Conservation (phyloP, 2,329 filamentous ascomycete genomes). For the Zalaria obscura region DNA sequence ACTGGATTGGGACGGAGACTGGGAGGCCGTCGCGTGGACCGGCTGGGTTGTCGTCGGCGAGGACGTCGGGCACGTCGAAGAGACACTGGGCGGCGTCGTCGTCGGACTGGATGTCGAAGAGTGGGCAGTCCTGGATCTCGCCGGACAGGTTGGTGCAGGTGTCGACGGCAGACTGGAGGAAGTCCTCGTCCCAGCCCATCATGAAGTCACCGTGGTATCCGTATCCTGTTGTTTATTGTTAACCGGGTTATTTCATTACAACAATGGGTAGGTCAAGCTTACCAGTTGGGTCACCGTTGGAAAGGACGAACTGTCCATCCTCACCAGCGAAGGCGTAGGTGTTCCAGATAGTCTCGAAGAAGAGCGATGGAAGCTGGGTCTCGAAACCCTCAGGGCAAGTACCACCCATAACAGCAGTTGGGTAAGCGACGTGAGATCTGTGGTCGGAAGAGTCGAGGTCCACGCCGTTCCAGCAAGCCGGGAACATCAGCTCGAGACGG, state of each 20-base stretch:
- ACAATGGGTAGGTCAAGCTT: conserved; percentile 10
- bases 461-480: conserved; percentile 75
- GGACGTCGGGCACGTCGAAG: conserved; percentile 40
- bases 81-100: conserved; percentile 43
- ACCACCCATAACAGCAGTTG: conserved; percentile 61
- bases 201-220: conserved; percentile 73
- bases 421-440: conserved; percentile 61
- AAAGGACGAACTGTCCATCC: conserved; percentile 56
- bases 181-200: conserved; percentile 56
- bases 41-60: conserved; percentile 46
- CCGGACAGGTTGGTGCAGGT: conserved; percentile 62
- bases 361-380: conserved; percentile 56
- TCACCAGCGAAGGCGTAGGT: conserved; percentile 50
- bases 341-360: conserved; percentile 78
- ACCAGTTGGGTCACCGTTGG: conserved; percentile 67
- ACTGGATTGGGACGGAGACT: conserved; percentile 42
- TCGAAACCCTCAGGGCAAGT: conserved; percentile 57
- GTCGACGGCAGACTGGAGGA: conserved; percentile 59
- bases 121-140: conserved; percentile 53
- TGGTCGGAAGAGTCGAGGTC: conserved; percentile 40
- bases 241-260: conserved; percentile 17
- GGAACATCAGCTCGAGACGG: conserved; percentile 75
- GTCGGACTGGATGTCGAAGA: conserved; percentile 57
- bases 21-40: conserved; percentile 48
- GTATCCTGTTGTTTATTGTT: conserved; percentile 36